Evolutionary conservation across 805 yeast species (phyloP).

Genomic region (Jamesozyma gamospora): DNA sequence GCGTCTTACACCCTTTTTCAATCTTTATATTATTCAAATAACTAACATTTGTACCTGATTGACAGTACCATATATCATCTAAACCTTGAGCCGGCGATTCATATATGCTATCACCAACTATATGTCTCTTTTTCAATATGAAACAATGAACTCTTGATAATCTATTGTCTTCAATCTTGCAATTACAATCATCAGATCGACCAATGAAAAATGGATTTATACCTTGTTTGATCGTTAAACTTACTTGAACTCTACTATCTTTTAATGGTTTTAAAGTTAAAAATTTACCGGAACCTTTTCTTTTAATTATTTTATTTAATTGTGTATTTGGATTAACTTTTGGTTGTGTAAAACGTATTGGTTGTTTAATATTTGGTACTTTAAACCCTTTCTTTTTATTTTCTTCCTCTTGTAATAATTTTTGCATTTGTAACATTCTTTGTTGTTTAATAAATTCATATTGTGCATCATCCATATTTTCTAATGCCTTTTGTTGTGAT

Average conservation of each 20-base stretch:
- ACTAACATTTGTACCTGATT: slow-evolving; percentile 73
- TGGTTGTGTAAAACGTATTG: slow-evolving; percentile 22
- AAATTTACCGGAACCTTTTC: slow-evolving; percentile 41
- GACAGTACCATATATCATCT: slow-evolving; percentile 72
- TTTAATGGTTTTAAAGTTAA: slow-evolving; percentile 46
- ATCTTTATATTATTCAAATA: slow-evolving; percentile 50
- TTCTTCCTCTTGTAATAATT: slow-evolving; percentile 8
- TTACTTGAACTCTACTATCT: slow-evolving; percentile 36
- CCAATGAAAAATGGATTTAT: slow-evolving; percentile 64
- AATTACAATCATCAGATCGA: slow-evolving; percentile 52
- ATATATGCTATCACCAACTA: slow-evolving; percentile 43
- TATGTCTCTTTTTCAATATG: slow-evolving; percentile 53
- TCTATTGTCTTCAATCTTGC: slow-evolving; percentile 57
- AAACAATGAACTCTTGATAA: slow-evolving; percentile 80
- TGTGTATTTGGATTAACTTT: slow-evolving; percentile 5
- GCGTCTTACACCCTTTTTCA: slow-evolving; percentile 52
- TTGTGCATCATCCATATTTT: slow-evolving; percentile 28
- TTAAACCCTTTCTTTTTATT: slow-evolving; percentile 17
- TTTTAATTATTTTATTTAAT: slow-evolving; percentile 6
- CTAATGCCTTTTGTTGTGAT: slow-evolving; percentile 49
- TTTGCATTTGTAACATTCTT: slow-evolving; percentile 13
- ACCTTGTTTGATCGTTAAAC: slow-evolving; percentile 57
- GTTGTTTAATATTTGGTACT: slow-evolving; percentile 18
- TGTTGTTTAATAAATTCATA: slow-evolving; percentile 17
- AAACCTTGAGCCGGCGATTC: slow-evolving; percentile 67